These are phyloP conservation scores for Ophiocordyceps sinensis DNA, from an alignment of 2,329 filamentous ascomycete species.

Conservation along the genomic window DNA sequence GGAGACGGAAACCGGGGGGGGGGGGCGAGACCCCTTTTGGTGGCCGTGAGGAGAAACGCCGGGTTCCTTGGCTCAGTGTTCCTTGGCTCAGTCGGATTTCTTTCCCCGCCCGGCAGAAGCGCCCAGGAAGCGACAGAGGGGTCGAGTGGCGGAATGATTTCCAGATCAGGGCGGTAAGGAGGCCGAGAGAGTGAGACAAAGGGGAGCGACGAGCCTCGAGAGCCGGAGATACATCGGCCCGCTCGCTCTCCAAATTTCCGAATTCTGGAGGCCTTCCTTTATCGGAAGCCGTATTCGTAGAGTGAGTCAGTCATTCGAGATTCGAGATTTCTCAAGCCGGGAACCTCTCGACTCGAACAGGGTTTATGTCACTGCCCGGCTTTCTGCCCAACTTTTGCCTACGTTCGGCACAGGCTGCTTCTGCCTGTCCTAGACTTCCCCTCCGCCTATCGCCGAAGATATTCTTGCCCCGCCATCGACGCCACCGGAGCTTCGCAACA, in stretches of 20 bases:
- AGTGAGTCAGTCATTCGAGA: too few relatives aligned
- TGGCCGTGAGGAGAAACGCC: conserved; percentile 1
- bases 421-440: not conserved
- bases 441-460: not conserved
- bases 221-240: too few relatives aligned
- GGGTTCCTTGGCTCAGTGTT: conserved; percentile 1
- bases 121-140: not conserved
- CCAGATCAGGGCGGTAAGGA: not conserved
- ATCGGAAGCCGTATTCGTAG: too few relatives aligned
- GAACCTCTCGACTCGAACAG: not conserved
- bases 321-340: too few relatives aligned
- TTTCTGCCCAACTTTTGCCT: not conserved
- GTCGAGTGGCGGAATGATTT: not conserved
- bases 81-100: not conserved
- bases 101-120: not conserved
- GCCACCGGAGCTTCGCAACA: not conserved
- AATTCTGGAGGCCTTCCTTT: too few relatives aligned
- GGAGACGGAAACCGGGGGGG: not conserved
- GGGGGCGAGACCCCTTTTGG: not conserved
- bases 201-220: too few relatives aligned
- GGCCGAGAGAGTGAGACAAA: too few relatives aligned
- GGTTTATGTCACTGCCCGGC: not conserved
- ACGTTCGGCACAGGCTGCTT: conserved; percentile 1
- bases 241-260: too few relatives aligned
- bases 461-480: not conserved